phyloP scores from a whole-genome alignment of 306 rosid species.

The Purshia tridentata region DNA sequence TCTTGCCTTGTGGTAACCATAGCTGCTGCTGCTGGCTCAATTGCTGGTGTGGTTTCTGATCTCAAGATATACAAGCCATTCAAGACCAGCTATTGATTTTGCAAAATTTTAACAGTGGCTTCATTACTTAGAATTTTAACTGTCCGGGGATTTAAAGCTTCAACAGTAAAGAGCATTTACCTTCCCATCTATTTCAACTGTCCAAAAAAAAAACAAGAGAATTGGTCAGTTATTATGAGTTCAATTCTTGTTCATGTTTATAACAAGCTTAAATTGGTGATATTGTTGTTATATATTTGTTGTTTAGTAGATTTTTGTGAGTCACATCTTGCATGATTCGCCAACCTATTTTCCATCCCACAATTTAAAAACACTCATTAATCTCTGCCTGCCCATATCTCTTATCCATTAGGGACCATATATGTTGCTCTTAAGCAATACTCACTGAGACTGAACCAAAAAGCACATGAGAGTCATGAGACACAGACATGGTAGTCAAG shows the following conservation, averaged over 20 bases:
- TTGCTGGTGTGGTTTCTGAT: conserved; percentile 63
- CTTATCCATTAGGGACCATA: too few species aligned
- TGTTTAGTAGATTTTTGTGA: background rate
- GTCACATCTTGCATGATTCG: too few species aligned
- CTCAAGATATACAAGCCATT: conserved; percentile 60
- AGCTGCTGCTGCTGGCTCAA: conserved; percentile 69
- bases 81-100: conserved; percentile 29
- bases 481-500: background rate
- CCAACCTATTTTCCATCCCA: too few species aligned
- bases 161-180: conserved; percentile 2
- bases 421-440: too few species aligned
- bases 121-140: background rate
- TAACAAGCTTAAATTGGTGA: background rate
- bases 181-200: background rate
- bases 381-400: background rate
- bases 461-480: background rate
- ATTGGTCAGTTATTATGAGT: conserved; percentile 13
- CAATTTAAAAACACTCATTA: too few species aligned
- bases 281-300: background rate
- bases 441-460: background rate
- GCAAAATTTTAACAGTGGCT: background rate
- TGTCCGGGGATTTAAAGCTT: background rate
- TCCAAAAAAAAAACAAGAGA: background rate
- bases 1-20: conserved; percentile 47
- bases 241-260: conserved; percentile 10